Evolutionary conservation across 179 eudicot species (phyloP).

Genomic region (Sideroxylon spinosum): DNA sequence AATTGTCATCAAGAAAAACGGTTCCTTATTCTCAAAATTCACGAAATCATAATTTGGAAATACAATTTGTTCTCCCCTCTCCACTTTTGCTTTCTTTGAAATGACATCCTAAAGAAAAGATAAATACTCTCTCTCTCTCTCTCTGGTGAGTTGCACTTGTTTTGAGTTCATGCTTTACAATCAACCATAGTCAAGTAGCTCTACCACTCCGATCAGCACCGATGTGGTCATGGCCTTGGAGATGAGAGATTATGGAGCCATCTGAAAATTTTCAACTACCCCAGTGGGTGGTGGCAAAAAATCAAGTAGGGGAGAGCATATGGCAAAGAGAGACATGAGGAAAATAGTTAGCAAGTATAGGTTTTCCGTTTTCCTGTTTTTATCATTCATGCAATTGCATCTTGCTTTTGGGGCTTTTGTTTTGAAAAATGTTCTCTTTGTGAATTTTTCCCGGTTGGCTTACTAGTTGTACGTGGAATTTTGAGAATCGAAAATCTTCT

Average conservation of each 20-base stretch:
- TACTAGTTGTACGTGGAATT: neutral
- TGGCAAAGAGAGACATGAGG: conserved; percentile 36
- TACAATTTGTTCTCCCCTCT: neutral
- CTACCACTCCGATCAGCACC: neutral
- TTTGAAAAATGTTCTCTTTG: neutral
- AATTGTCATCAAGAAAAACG: too few relatives aligned
- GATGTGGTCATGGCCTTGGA: conserved; percentile 10
- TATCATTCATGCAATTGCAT: neutral
- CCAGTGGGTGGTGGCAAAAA: conserved; percentile 5
- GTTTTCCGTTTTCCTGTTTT: neutral
- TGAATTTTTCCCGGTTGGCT: neutral
- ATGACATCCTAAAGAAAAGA: neutral
- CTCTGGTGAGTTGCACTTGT: neutral
- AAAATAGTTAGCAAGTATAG: conserved; percentile 44
- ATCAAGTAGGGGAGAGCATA: conserved; percentile 6
- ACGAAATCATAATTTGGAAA: too few relatives aligned
- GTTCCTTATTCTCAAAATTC: too few relatives aligned
- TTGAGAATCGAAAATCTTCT: too few relatives aligned
- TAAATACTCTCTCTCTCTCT: neutral
- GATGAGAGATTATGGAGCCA: conserved; percentile 1
- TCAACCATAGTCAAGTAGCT: conserved; percentile 5
- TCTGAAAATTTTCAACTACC: neutral
- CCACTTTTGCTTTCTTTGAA: neutral
- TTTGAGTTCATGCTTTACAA: neutral
- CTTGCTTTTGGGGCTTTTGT: neutral